phyloP scores from a whole-genome alignment of 73 alveolate species.

The Durusdinium trenchii region DNA sequence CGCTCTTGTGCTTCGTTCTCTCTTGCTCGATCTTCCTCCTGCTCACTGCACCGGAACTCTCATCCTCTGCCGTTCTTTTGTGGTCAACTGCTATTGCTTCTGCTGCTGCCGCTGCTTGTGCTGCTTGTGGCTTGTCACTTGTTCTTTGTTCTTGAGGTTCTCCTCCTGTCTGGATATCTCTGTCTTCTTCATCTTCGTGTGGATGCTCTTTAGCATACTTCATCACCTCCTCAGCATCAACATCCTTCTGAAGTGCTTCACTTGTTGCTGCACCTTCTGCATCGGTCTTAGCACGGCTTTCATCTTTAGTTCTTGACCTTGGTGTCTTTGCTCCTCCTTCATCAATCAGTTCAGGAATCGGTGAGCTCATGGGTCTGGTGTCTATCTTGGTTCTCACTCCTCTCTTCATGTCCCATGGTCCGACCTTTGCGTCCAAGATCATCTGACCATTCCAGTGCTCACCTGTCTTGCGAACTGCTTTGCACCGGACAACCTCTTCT shows the following conservation, averaged over 20 bases:
- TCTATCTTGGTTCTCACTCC: background rate
- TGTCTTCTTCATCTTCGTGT: too few relatives aligned
- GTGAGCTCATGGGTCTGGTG: background rate
- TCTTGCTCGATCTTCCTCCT: background rate
- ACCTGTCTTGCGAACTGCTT: background rate
- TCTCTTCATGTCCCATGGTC: background rate
- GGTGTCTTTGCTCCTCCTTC: background rate
- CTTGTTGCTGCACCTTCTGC: background rate
- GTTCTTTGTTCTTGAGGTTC: too few relatives aligned
- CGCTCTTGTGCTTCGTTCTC: background rate
- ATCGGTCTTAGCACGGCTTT: background rate
- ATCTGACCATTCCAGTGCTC: background rate
- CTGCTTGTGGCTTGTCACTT: too few relatives aligned
- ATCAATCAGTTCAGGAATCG: background rate
- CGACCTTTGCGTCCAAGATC: background rate
- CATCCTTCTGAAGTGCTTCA: too few relatives aligned
- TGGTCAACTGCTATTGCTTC: background rate
- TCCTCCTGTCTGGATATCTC: too few relatives aligned
- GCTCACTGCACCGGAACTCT: background rate
- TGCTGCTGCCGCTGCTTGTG: background rate
- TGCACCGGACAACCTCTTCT: background rate
- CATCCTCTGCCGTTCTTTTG: background rate
- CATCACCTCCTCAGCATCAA: too few relatives aligned
- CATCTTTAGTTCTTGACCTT: background rate
- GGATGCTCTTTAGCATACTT: too few relatives aligned